Base-by-base conservation (phyloP, 306 rosid genomes). In the Purshia tridentata region DNA sequence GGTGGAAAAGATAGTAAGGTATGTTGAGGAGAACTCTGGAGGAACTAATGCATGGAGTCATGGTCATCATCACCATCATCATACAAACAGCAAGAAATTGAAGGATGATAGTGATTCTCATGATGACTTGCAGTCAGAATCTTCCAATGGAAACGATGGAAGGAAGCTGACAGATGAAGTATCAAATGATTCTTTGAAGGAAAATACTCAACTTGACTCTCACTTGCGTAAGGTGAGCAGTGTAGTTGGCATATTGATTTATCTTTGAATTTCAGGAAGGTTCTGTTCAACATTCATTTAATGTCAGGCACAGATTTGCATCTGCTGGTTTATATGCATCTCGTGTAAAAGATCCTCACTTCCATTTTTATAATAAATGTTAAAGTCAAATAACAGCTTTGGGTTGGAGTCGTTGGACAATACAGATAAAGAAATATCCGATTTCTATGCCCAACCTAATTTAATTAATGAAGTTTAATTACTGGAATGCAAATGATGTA, bases 1-100 rank as follows among this genome's bases (percentile, higher is more conserved):
- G 51, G 95, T 94, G 71, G 97, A 94, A 87, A 93, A 93, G 91
- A 3, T 84, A 58, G 97, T 94, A 75, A 94, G 96, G 85, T 94
- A 91, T 77, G 91, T 88, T 52, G 97, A 94, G 76, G 96, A 86
- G 41, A 88, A 94, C 74, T 91, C 95, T 47, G 81, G 76, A 73
- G 96, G 87, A 82, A 76, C 84, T 75, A 81, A 81, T 80, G 81
- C 82, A 56, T 82, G 89, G 96, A 77, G 76, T 35, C 96, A 86
- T 78, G 92, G 90, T 68, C 98, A 88, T 77, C 97, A 86, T 84
- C 94, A 89, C 78, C 95, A 87, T 72, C 93, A 81, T 70, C 83
- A 88, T 80, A 84, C 75, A 71, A 81, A 78, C 73, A 84, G 74
- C 73, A 76, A 86, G 81, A 91, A 86, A 77, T 67, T 88, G 88